These are phyloP conservation scores for Metroxylon sagu DNA, from an alignment of 176 grass and related monocot genomes.

Conservation along the genomic window DNA sequence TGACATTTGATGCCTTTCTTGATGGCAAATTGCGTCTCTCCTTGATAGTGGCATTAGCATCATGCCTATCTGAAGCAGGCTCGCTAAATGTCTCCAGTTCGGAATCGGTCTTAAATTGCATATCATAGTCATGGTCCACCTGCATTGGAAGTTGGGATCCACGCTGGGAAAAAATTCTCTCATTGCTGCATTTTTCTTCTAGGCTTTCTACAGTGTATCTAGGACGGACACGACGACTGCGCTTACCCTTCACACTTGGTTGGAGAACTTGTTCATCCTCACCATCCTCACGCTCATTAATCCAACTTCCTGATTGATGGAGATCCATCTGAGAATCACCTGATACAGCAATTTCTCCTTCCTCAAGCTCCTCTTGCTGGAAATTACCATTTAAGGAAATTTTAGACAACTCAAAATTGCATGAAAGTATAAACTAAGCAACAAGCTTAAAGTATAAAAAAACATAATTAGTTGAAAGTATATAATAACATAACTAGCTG, in stretches of 20 bases:
- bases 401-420: too few species aligned
- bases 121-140: constrained; percentile 38
- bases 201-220: constrained; percentile 56
- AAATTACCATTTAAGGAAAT: constrained; percentile 20
- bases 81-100: constrained; percentile 27
- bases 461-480: too few species aligned
- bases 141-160: constrained; percentile 32
- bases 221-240: constrained; percentile 78
- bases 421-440: too few species aligned
- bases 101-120: constrained; percentile 32
- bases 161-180: constrained; percentile 38
- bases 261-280: constrained; percentile 89
- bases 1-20: constrained; percentile 44
- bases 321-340: constrained; percentile 82
- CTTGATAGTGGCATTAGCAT: constrained; percentile 31
- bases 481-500: too few species aligned
- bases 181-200: constrained; percentile 55
- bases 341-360: constrained; percentile 94
- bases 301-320: constrained; percentile 71
- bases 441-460: too few species aligned
- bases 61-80: constrained; percentile 38
- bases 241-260: constrained; percentile 86
- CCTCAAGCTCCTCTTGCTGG: constrained; percentile 88
- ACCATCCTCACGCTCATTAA: constrained; percentile 70
- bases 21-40: constrained; percentile 59